phyloP scores from a whole-genome alignment of 768 basidiomycete genomes.

The Leccinellum rugosiceps region DNA sequence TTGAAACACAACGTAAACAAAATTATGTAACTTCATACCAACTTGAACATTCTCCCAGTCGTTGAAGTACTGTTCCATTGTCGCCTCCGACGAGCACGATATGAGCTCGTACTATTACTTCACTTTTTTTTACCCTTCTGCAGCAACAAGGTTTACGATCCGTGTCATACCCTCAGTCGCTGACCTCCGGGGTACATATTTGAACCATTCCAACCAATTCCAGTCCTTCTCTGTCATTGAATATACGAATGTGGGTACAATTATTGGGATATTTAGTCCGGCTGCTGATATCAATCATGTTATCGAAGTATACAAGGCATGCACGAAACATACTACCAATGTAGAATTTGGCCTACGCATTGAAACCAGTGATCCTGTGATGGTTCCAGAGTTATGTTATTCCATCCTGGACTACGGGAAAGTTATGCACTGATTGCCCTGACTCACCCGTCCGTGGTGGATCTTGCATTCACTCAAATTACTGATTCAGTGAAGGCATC shows the following conservation, averaged over 20 bases:
- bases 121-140: neutral
- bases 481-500: constrained; percentile 4
- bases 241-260: neutral
- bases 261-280: too few species aligned
- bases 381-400: constrained; percentile 9
- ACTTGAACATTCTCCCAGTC: too few species aligned
- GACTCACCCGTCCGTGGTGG: constrained; percentile 10
- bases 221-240: neutral
- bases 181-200: too few species aligned
- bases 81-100: neutral
- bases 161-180: too few species aligned
- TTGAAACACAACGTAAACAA: neutral
- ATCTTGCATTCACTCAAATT: constrained; percentile 7
- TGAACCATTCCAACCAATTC: neutral
- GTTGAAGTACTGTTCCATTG: neutral
- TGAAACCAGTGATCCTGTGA: too few species aligned
- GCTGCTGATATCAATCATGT: too few species aligned
- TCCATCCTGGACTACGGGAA: neutral
- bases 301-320: too few species aligned
- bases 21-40: too few species aligned
- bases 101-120: neutral
- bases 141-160: too few species aligned
- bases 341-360: too few species aligned
- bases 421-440: neutral
- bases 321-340: neutral